Evolutionary conservation across 305 asterid genomes (phyloP).

Genomic region (Fraxinus platypoda): DNA sequence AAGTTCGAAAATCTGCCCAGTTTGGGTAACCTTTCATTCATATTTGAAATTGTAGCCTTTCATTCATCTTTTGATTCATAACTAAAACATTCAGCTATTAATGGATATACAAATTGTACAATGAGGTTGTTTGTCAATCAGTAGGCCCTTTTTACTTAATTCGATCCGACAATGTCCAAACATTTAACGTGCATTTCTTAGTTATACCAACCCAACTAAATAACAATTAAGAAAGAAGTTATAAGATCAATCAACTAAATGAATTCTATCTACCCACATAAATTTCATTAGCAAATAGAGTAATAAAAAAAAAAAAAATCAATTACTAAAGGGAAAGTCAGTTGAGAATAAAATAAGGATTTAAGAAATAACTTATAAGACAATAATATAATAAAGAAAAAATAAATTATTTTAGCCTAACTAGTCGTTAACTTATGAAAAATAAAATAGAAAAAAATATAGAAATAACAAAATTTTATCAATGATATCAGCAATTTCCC

Average conservation of each 20-base stretch:
- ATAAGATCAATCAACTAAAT: neutral
- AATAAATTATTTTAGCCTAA: neutral
- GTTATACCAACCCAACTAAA: neutral
- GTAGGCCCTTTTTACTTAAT: neutral
- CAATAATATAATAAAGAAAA: too few species aligned
- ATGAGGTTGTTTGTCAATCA: neutral
- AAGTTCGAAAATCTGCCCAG: too few species aligned
- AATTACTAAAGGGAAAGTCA: too few species aligned
- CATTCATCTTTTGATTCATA: neutral
- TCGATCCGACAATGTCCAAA: neutral
- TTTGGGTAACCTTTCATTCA: too few species aligned
- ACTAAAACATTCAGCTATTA: neutral
- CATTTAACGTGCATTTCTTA: neutral
- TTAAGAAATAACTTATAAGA: too few species aligned
- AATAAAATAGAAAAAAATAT: too few species aligned
- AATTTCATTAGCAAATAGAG: neutral
- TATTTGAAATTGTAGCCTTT: too few species aligned
- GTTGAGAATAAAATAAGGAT: too few species aligned
- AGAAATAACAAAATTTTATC: too few species aligned
- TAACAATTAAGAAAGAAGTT: neutral
- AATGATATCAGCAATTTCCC: too few species aligned
- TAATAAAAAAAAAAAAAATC: neutral
- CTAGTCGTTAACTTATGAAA: neutral
- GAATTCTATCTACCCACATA: neutral
- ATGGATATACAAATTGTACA: neutral